phyloP scores from a whole-genome alignment of 257 asterid genomes.

The Lycium barbarum region DNA sequence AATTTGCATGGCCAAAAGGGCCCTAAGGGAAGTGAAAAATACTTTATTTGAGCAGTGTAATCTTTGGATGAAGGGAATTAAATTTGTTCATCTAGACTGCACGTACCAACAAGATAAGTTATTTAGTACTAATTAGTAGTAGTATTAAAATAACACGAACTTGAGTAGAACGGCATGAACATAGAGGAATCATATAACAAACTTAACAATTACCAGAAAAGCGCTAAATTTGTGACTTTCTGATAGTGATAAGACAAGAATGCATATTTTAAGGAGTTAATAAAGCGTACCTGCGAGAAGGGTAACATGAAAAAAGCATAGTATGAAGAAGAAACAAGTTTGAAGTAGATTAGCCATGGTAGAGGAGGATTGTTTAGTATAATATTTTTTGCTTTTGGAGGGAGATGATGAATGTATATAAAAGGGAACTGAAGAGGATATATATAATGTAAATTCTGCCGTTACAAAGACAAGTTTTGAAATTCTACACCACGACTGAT shows the following conservation, averaged over 20 bases:
- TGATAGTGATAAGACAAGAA: too few relatives aligned
- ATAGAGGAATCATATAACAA: neutral
- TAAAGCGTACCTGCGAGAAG: neutral
- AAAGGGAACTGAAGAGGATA: too few relatives aligned
- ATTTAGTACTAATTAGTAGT: neutral
- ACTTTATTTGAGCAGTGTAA: neutral
- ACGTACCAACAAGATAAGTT: neutral
- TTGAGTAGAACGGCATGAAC: neutral
- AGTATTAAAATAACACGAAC: too few relatives aligned
- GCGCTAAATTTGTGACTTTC: too few relatives aligned
- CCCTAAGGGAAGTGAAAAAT: neutral
- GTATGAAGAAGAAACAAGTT: conserved; percentile 14
- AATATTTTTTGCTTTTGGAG: neutral
- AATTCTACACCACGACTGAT: too few relatives aligned
- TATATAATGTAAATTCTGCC: too few relatives aligned
- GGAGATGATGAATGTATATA: neutral
- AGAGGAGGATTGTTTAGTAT: neutral
- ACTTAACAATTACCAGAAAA: too few relatives aligned
- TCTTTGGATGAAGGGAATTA: neutral
- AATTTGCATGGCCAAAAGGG: too few relatives aligned
- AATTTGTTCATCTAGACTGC: neutral
- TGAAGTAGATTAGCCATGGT: conserved; percentile 30
- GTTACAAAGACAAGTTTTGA: too few relatives aligned
- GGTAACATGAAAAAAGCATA: conserved; percentile 1
- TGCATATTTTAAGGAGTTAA: too few relatives aligned